These are phyloP conservation scores for Aspergillus ruber DNA, from an alignment of 2,329 filamentous ascomycete genomes.

Conservation along the genomic window DNA sequence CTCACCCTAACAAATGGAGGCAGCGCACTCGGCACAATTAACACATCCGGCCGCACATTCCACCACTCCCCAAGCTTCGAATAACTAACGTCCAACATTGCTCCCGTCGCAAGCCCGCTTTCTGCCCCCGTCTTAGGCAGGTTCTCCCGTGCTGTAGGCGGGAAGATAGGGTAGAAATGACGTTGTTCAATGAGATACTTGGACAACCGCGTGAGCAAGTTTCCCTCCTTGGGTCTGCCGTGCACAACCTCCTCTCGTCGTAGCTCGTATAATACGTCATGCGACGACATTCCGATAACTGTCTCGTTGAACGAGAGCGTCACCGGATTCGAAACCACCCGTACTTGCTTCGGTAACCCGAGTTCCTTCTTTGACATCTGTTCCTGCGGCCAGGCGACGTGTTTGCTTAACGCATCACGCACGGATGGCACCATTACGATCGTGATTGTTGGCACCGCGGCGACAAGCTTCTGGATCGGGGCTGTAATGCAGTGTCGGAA, in stretches of 20 bases:
- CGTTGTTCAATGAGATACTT: slow-evolving; percentile 80
- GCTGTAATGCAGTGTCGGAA: slow-evolving; percentile 76
- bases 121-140: slow-evolving; percentile 59
- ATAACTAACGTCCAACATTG: slow-evolving; percentile 76
- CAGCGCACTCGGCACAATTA: slow-evolving; percentile 74
- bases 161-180: slow-evolving; percentile 86
- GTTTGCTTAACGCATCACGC: slow-evolving; percentile 72
- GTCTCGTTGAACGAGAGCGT: slow-evolving; percentile 83
- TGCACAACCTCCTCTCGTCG: slow-evolving; percentile 64
- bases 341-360: slow-evolving; percentile 68
- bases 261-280: slow-evolving; percentile 79
- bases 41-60: slow-evolving; percentile 73
- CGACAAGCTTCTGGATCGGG: slow-evolving; percentile 63
- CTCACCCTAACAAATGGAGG: slow-evolving; percentile 80
- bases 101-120: slow-evolving; percentile 60
- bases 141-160: slow-evolving; percentile 63
- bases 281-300: slow-evolving; percentile 70
- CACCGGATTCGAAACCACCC: slow-evolving; percentile 84
- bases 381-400: slow-evolving; percentile 81
- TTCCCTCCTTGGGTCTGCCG: slow-evolving; percentile 49
- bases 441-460: slow-evolving; percentile 69
- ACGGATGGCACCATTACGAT: slow-evolving; percentile 77
- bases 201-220: slow-evolving; percentile 64
- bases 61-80: slow-evolving; percentile 87
- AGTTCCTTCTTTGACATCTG: slow-evolving; percentile 64